Percentiles rank a stretch among this genome's conserved stretches.
These are phyloP conservation scores for Cladophialophora bantiana DNA, from an alignment of 2,329 filamentous ascomycete genomes.

Conservation along the genomic window DNA sequence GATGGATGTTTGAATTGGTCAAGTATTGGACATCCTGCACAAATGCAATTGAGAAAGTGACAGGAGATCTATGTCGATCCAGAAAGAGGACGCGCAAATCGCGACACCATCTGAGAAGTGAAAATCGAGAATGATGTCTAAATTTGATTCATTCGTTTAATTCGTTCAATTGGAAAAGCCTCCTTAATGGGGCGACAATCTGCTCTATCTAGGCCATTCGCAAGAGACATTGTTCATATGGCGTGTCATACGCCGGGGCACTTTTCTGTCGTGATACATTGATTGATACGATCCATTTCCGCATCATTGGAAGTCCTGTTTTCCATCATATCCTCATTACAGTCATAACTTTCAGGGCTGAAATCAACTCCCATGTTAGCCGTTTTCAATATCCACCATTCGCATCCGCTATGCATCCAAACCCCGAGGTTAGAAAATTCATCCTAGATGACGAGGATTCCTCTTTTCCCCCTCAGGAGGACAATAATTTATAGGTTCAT, in stretches of 20 bases:
- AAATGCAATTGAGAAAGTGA: no score
- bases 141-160: background rate
- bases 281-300: background rate
- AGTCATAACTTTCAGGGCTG: background rate
- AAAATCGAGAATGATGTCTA: background rate
- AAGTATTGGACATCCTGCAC: no score
- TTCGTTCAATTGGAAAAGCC: background rate
- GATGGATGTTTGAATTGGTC: no score
- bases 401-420: background rate
- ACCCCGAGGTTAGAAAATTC: background rate
- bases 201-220: background rate
- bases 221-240: background rate
- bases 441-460: background rate
- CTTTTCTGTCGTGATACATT: background rate
- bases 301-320: background rate
- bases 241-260: background rate
- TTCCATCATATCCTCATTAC: background rate
- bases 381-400: background rate
- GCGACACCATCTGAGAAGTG: background rate
- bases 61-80: background rate
- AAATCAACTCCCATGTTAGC: background rate
- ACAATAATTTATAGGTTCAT: background rate
- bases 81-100: background rate
- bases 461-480: background rate
- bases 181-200: background rate